Conservation (phyloP, 2,329 filamentous ascomycete species). For the Hyphodiscus sp. region DNA sequence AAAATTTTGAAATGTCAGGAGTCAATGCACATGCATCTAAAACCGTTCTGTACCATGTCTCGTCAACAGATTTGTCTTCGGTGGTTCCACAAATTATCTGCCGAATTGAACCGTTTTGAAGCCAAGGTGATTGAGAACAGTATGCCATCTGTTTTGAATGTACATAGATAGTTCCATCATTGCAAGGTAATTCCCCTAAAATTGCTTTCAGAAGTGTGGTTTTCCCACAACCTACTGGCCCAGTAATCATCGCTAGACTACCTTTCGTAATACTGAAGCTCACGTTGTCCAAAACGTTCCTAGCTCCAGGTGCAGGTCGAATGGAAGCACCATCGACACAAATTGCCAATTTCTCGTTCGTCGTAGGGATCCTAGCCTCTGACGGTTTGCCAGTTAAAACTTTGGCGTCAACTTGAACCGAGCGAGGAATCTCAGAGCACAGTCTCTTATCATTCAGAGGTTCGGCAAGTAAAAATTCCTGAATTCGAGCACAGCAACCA, state of each 20-base stretch:
- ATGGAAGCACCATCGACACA: conserved; percentile 4
- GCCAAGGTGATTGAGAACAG: conserved; percentile 39
- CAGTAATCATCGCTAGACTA: conserved; percentile 8
- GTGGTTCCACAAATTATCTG: conserved; percentile 31
- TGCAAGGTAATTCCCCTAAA: conserved; percentile 14
- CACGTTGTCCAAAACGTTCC: conserved; percentile 4
- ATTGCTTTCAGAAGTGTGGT: conserved; percentile 19
- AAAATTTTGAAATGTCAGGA: conserved; percentile 17
- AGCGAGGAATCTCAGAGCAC: too few relatives aligned
- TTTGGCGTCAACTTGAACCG: neutral
- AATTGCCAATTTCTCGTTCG: conserved; percentile 1
- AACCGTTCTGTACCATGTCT: conserved; percentile 17
- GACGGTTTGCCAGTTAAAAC: neutral
- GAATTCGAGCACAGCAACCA: neutral
- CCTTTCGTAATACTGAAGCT: conserved; percentile 8
- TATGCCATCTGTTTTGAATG: conserved; percentile 29
- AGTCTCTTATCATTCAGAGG: neutral
- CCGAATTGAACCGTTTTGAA: conserved; percentile 34
- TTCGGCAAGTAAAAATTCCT: neutral
- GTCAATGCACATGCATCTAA: conserved; percentile 17
- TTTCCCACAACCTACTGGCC: conserved; percentile 31
- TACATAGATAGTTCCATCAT: conserved; percentile 10
- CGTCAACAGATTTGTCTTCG: conserved; percentile 5
- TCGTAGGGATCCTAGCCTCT: neutral
- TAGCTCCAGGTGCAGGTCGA: conserved; percentile 3